A percentile compares a stretch with the other conserved stretches of the same genome.
Evolutionary conservation across 2,329 filamentous ascomycete genomes (phyloP).

Genomic region (Aschersonia sp.): DNA sequence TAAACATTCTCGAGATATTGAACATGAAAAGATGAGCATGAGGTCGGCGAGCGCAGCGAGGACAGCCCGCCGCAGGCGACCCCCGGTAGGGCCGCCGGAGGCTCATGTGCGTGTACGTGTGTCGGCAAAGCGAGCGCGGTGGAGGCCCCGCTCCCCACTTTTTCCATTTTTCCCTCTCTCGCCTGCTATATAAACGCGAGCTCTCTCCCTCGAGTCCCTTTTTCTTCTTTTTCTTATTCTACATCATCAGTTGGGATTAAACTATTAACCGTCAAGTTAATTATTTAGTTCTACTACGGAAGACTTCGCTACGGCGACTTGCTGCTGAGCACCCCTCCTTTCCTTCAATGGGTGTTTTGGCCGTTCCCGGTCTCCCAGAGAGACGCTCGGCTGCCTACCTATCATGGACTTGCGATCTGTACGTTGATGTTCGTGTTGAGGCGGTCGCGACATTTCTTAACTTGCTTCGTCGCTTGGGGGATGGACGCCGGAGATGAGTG

Average conservation of each 20-base stretch:
- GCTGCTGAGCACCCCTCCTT: constrained; percentile 31
- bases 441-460: constrained; percentile 28
- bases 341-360: constrained; percentile 31
- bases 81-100: too few relatives aligned
- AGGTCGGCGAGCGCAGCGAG: too few relatives aligned
- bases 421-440: constrained; percentile 35
- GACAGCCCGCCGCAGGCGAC: too few relatives aligned
- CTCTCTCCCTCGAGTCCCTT: neutral
- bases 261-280: constrained; percentile 35
- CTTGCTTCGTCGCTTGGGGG: neutral
- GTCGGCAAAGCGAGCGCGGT: too few relatives aligned
- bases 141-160: neutral
- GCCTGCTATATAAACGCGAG: neutral
- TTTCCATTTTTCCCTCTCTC: neutral
- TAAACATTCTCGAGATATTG: too few relatives aligned
- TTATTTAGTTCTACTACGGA: constrained; percentile 26
- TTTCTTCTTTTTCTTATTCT: constrained; percentile 17
- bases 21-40: too few relatives aligned
- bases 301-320: constrained; percentile 39
- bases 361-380: constrained; percentile 40
- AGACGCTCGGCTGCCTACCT: constrained; percentile 27
- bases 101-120: too few relatives aligned
- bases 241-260: constrained; percentile 29
- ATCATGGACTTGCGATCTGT: constrained; percentile 22
- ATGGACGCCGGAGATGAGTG: neutral